A percentile compares a stretch with the other conserved stretches of the same genome.
These are phyloP conservation scores for Thelonectria blattea DNA, from an alignment of 2,329 filamentous ascomycete species.

Conservation along the genomic window DNA sequence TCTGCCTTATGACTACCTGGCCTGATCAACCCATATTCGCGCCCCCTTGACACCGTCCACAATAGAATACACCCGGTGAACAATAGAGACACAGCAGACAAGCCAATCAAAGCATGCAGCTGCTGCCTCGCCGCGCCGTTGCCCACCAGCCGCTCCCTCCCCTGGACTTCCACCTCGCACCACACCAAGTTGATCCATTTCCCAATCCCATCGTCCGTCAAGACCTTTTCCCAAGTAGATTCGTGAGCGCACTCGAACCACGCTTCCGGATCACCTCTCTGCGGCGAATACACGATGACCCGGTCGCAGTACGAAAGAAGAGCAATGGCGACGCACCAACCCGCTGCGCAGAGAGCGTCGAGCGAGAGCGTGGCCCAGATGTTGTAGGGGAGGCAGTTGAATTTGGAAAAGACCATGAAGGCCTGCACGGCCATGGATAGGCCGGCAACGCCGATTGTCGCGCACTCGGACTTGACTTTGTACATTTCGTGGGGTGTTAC, in stretches of 20 bases:
- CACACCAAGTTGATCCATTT: slow-evolving; percentile 3
- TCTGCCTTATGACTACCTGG: neutral
- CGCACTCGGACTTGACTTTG: slow-evolving; percentile 1
- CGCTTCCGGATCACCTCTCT: neutral
- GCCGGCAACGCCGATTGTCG: neutral
- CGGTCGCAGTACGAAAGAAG: slow-evolving; percentile 3
- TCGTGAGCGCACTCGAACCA: neutral
- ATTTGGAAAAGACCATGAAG: neutral
- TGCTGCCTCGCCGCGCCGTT: slow-evolving; percentile 4
- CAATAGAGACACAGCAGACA: slow-evolving; percentile 1
- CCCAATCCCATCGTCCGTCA: slow-evolving; percentile 1
- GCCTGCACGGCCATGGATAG: slow-evolving; percentile 1
- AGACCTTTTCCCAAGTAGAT: neutral
- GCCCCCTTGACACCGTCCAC: neutral
- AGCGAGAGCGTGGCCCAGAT: neutral
- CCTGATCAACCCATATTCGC: neutral
- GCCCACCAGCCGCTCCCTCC: neutral
- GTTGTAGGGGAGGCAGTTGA: neutral
- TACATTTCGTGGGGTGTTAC: neutral
- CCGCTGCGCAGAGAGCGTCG: slow-evolving; percentile 1
- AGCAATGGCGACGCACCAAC: neutral
- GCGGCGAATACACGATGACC: neutral
- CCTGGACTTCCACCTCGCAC: slow-evolving; percentile 5
- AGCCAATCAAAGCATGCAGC: slow-evolving; percentile 4
- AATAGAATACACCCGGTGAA: neutral